Conservation (phyloP, 306 rosid genomes). For the Leucaena leucocephala region DNA sequence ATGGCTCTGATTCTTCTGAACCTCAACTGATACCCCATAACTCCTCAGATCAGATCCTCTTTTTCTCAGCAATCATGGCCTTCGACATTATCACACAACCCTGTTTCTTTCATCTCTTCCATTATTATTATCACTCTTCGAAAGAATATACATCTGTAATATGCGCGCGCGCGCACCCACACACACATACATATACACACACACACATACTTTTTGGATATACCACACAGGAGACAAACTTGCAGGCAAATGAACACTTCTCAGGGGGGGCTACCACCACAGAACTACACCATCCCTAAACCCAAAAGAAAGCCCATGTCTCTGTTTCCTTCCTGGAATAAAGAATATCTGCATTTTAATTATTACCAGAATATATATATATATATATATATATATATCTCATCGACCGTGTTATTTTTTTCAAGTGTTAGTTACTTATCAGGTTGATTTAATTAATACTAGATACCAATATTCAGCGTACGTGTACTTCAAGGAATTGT, state of each 20-base stretch:
- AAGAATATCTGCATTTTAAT: not conserved
- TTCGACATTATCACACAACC: no score
- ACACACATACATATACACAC: no score
- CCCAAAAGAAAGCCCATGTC: not conserved
- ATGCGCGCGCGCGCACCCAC: no score
- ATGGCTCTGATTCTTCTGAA: no score
- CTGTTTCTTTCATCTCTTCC: no score
- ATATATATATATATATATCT: no score
- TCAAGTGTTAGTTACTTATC: not conserved
- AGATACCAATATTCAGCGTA: not conserved
- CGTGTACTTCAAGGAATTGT: not conserved
- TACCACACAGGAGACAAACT: slow-evolving; percentile 7
- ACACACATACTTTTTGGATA: not conserved
- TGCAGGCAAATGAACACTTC: not conserved
- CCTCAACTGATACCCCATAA: no score
- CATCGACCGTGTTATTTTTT: not conserved
- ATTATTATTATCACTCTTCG: not conserved
- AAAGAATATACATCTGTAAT: not conserved
- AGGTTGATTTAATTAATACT: not conserved
- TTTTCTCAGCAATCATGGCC: no score
- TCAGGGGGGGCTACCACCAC: not conserved
- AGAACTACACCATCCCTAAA: not conserved
- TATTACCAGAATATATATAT: no score
- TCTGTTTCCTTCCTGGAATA: not conserved
- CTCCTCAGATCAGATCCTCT: no score